Evolutionary conservation across 345 rosid genomes (phyloP), one percentile per base, ranked within the genome.

Genomic region (Brassica rapa): DNA sequence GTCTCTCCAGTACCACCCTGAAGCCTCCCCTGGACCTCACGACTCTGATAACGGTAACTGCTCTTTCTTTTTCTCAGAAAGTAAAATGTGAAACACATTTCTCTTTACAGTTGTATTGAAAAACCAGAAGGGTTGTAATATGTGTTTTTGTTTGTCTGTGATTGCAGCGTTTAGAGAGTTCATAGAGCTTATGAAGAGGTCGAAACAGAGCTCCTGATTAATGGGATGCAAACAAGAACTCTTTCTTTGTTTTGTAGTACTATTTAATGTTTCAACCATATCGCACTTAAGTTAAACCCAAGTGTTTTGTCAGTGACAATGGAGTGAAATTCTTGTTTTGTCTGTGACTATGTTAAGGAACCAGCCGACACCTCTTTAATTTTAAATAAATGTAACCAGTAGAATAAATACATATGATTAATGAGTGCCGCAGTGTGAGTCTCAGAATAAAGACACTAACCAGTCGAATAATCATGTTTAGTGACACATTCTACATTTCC

Each of bases 1-100:
- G 96, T 90, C 99, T 63, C 96, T 93, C 69, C 97, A 96, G 77
- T 93, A 93, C 80, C 98, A 93, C 66, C 99, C 98, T 0, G 99
- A 93, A 77, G 99, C 97, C 53, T 93, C 97, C 37, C 99, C 99
- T 3, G 98, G 96, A 67, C 99, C 98, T 53, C 97, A 89, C 71
- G 99, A 95, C 84, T 95, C 99, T 14, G 99, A 96, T 72, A 25
- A 78, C 43, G 85, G 98, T 91, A 86, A 85, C 24, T 29, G 0
- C 32, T 5, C 30, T 53, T 19, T 67, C 24, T 33, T 41, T 30
- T 39, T 14, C 8, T 29, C 62, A 43, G 27, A 23, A 4, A 24
- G 23, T 67, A 27, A 35, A 37, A 56, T 37, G 21, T 66, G 35
- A 51, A 49, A 76, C 6, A 53, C 4, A 35, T 30, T 71, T 63